Percentiles rank a stretch among this genome's conserved stretches.
Evolutionary conservation across 352 stramenopile genomes (phyloP).

Genomic region (Pythium rishiriense): DNA sequence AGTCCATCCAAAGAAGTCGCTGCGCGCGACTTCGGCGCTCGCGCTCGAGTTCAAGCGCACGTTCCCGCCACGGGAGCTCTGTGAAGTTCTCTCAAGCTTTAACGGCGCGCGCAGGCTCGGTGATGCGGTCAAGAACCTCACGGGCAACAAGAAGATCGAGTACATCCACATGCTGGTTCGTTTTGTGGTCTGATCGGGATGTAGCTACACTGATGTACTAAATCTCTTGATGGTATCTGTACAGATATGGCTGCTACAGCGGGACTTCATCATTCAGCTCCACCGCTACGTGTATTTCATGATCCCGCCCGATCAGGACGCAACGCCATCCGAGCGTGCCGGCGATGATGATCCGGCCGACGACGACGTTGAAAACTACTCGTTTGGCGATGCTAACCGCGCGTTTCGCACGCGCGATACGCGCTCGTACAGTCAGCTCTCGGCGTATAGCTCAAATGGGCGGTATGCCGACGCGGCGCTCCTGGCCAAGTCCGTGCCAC

Average conservation of each 20-base stretch:
- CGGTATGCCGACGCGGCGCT: background rate
- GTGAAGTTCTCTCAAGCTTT: constrained; percentile 74
- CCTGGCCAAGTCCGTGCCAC: constrained; percentile 26
- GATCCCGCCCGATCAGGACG: constrained; percentile 70
- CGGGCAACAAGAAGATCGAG: constrained; percentile 67
- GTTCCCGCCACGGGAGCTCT: constrained; percentile 69
- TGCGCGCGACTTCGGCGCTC: constrained; percentile 47
- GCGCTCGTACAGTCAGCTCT: constrained; percentile 14
- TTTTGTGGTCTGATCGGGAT: background rate
- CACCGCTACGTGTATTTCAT: constrained; percentile 89
- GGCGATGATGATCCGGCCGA: background rate
- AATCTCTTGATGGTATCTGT: background rate
- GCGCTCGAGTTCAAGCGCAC: constrained; percentile 75
- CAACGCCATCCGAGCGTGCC: constrained; percentile 1
- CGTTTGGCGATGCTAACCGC: constrained; percentile 12
- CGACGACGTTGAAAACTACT: constrained; percentile 17
- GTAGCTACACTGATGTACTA: background rate
- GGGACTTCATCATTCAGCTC: constrained; percentile 81
- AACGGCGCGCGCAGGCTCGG: constrained; percentile 68
- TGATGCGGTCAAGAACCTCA: constrained; percentile 80
- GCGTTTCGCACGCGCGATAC: constrained; percentile 10
- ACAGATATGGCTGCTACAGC: constrained; percentile 83
- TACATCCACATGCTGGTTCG: constrained; percentile 84
- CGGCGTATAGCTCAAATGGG: constrained; percentile 4
- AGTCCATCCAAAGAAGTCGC: constrained; percentile 56